A percentile compares a stretch with the other conserved stretches of the same genome.
phyloP scores from a whole-genome alignment of 2,329 filamentous ascomycete species.

The Talaromyces rugulosus region DNA sequence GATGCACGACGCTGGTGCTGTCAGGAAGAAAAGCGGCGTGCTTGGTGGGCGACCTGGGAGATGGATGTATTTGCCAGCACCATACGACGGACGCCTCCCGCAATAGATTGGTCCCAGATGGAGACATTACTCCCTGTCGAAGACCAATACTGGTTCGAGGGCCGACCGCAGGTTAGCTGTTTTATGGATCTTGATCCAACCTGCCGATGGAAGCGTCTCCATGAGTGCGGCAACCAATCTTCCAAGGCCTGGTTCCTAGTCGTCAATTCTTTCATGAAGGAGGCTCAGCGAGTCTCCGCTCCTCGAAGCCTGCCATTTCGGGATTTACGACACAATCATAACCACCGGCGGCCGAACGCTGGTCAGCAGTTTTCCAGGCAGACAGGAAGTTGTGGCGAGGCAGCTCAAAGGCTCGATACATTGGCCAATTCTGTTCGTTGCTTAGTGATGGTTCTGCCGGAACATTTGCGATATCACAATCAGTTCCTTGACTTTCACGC shows the following conservation, averaged over 20 bases:
- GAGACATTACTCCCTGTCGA: slow-evolving; percentile 16
- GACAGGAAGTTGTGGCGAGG: not conserved
- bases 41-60: not conserved
- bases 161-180: slow-evolving; percentile 21
- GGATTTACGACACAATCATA: not conserved
- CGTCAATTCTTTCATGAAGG: slow-evolving; percentile 37
- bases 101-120: not conserved
- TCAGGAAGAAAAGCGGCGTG: not conserved
- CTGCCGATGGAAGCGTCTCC: too few species aligned
- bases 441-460: slow-evolving; percentile 26
- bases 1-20: not conserved
- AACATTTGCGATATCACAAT: slow-evolving; percentile 23
- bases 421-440: slow-evolving; percentile 30
- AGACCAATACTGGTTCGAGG: slow-evolving; percentile 31
- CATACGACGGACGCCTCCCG: not conserved
- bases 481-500: slow-evolving; percentile 27
- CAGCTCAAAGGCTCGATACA: slow-evolving; percentile 23
- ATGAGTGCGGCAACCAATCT: too few species aligned
- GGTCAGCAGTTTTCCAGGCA: too few species aligned
- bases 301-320: slow-evolving; percentile 20
- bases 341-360: too few species aligned
- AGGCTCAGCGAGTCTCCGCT: slow-evolving; percentile 29
- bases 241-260: too few species aligned
- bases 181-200: too few species aligned
- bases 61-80: not conserved